Base-by-base conservation (phyloP, 495 filamentous ascomycete genomes). In the Aspergillus egyptiacus region DNA sequence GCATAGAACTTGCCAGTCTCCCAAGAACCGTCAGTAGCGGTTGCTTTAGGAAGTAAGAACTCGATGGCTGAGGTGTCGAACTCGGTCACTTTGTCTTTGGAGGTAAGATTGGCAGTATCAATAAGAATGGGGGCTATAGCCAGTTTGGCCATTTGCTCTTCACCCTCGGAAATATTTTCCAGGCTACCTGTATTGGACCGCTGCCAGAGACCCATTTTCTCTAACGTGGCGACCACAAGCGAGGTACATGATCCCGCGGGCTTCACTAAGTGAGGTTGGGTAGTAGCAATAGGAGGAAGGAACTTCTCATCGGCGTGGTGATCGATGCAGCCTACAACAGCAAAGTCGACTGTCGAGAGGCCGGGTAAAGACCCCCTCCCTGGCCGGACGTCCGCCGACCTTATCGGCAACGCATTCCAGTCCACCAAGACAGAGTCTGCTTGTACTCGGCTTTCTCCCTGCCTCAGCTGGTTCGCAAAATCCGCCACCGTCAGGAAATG, bases 281-380 rank as follows among this genome's bases (percentile, higher is more conserved):
- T 17, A 53, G 49, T 6, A 56, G 37, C 4, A 36, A 36, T 22
- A 9, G 50, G 31, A 0, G 83, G 77, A 0, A 94, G 70, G 17
- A 68, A 71, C 27, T 69, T 54, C 59, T 98, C 93, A 55, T 98
- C 88, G 0, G 79, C 81, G 61, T 97, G 94, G 65, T 98, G 93
- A 63, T 98, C 93, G 35, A 98, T 83, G 48, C 86, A 87, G n/a
- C 85, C 93, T 6, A 77, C 58, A 0, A 91, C 74, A 5, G 69
- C 60, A 20, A 62, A 70, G 33, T 62, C 66, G 40, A 82, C 69
- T 11, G 57, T 28, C 6, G 57, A 32, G 13, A 74, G 59, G 2
- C 62, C 64, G 19, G 53, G 48, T 2, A 74, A 25, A 0, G 62
- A 60, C 3, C 71, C 69, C 3, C 52, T 52, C 4, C 66, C 66